These are phyloP conservation scores for Arachis monticola DNA, from an alignment of 331 rosid genomes.

Conservation along the genomic window DNA sequence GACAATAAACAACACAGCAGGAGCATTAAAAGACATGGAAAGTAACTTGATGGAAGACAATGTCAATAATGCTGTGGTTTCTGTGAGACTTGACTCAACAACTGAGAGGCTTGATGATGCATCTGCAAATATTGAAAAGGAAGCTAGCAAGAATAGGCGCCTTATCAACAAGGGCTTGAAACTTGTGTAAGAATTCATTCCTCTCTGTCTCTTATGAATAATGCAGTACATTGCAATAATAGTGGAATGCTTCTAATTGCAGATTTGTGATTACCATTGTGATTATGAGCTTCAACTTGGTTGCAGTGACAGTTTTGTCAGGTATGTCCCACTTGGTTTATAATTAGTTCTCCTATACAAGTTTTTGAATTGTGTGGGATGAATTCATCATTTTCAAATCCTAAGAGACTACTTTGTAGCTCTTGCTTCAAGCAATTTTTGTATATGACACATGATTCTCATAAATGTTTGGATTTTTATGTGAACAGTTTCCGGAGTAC, in stretches of 20 bases:
- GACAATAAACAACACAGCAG: constrained; percentile 69
- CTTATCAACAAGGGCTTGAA: constrained; percentile 61
- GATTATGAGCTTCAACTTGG: constrained; percentile 59
- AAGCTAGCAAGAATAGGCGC: constrained; percentile 64
- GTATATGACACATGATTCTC: constrained; percentile 24
- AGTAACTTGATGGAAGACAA: constrained; percentile 47
- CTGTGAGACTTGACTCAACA: constrained; percentile 55
- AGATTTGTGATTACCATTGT: constrained; percentile 62
- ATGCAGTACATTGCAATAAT: not conserved
- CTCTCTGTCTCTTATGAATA: constrained; percentile 13
- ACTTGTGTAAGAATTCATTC: constrained; percentile 50
- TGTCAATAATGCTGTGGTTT: constrained; percentile 25
- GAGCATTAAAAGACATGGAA: constrained; percentile 60
- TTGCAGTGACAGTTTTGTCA: constrained; percentile 64
- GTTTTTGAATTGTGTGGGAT: too few species aligned
- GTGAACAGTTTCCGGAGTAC: constrained; percentile 61
- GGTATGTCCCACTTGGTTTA: constrained; percentile 46
- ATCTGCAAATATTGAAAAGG: constrained; percentile 58
- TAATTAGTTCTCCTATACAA: not conserved
- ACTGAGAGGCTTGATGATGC: constrained; percentile 58
- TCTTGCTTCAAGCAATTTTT: not conserved
- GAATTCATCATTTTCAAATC: not conserved
- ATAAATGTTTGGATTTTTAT: constrained; percentile 36
- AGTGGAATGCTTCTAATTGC: constrained; percentile 42
- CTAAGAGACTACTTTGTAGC: too few species aligned